phyloP scores from a whole-genome alignment of 2,329 filamentous ascomycete genomes.

The Parastagonospora avenae region DNA sequence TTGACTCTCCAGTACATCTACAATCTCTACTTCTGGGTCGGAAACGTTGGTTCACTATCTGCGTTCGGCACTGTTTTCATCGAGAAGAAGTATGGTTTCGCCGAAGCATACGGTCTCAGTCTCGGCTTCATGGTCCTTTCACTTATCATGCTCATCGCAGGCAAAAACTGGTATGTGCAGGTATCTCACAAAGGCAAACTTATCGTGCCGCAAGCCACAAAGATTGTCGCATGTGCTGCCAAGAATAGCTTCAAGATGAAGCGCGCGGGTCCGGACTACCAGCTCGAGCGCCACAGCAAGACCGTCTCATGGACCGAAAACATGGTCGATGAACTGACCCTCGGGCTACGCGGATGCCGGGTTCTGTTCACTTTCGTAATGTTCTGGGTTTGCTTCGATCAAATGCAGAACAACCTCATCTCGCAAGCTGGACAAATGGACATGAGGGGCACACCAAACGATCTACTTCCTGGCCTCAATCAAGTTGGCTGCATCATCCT shows the following conservation, averaged over 20 bases:
- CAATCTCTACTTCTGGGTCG: constrained; percentile 48
- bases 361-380: constrained; percentile 41
- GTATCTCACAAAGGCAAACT: constrained; percentile 27
- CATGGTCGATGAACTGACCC: constrained; percentile 35
- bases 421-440: constrained; percentile 46
- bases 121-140: constrained; percentile 68
- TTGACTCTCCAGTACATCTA: constrained; percentile 48
- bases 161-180: constrained; percentile 24
- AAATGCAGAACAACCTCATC: constrained; percentile 48
- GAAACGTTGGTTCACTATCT: constrained; percentile 72
- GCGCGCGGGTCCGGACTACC: constrained; percentile 31
- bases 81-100: constrained; percentile 70
- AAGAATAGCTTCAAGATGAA: constrained; percentile 35
- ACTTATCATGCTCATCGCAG: constrained; percentile 58
- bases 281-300: constrained; percentile 23
- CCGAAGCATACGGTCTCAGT: constrained; percentile 67
- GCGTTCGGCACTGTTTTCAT: constrained; percentile 67
- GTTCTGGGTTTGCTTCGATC: constrained; percentile 47
- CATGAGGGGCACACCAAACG: constrained; percentile 40
- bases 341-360: constrained; percentile 38
- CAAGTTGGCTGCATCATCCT: constrained; percentile 42
- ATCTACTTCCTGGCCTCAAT: constrained; percentile 41
- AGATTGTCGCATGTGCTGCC: constrained; percentile 32
- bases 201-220: constrained; percentile 28
- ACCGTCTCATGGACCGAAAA: constrained; percentile 31